phyloP scores from a whole-genome alignment of 257 asterid species.

The Solanum chilense region DNA sequence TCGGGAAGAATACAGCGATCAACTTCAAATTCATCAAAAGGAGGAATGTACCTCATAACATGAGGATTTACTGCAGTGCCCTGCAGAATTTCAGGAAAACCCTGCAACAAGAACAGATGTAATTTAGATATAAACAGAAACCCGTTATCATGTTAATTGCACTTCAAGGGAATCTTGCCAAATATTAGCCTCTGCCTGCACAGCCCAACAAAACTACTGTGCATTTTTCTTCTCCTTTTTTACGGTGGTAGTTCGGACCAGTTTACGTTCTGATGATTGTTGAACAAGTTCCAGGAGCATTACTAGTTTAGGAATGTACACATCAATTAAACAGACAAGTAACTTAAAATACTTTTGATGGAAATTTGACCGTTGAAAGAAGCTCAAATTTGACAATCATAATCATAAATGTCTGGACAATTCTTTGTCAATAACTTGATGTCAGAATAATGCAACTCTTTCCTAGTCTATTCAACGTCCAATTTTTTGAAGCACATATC shows the following conservation, averaged over 20 bases:
- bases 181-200: background rate
- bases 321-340: background rate
- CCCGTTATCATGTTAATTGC: background rate
- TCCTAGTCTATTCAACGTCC: background rate
- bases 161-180: background rate
- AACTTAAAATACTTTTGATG: background rate
- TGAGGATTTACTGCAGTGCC: conserved; percentile 53
- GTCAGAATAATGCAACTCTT: background rate
- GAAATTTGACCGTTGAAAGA: background rate
- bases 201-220: background rate
- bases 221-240: background rate
- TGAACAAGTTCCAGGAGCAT: background rate
- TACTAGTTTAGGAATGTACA: background rate
- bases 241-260: background rate
- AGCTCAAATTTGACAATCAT: background rate
- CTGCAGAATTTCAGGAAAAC: conserved; percentile 50
- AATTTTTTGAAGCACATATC: background rate
- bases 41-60: conserved; percentile 54
- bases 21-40: conserved; percentile 89
- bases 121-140: background rate
- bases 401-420: background rate
- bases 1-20: conserved; percentile 67
- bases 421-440: background rate
- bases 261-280: background rate
- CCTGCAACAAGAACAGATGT: conserved; percentile 27